phyloP scores from a whole-genome alignment of 202 grass and related monocot species.

The Bolboschoenoplectus hybrid region DNA sequence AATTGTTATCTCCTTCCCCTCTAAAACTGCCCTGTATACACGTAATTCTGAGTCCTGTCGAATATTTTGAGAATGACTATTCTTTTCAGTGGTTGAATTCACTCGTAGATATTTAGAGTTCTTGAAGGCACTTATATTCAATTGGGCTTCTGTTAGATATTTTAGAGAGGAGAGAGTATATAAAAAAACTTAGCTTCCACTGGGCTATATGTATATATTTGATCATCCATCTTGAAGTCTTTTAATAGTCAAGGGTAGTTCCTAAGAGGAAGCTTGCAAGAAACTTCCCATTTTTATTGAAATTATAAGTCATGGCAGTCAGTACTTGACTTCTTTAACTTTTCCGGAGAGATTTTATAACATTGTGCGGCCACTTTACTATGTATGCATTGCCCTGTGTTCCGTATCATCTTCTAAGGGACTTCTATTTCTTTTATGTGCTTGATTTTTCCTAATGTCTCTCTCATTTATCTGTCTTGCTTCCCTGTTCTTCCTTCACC shows the following conservation, averaged over 20 bases:
- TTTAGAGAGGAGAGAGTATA: constrained; percentile 11
- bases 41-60: background rate
- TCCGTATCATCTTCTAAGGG: background rate
- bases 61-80: background rate
- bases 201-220: background rate
- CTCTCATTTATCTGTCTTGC: background rate
- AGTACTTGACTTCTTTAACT: background rate
- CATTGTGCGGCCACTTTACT: background rate
- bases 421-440: background rate
- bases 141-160: background rate
- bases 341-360: background rate
- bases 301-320: background rate
- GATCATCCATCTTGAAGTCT: background rate
- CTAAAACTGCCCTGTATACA: background rate
- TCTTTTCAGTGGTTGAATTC: background rate
- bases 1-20: background rate
- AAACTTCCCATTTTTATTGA: background rate
- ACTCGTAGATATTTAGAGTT: background rate
- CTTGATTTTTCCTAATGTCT: constrained; percentile 3
- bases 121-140: background rate
- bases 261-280: background rate
- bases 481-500: constrained; percentile 24
- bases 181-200: background rate
- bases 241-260: background rate
- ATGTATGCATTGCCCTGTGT: background rate